Conservation (phyloP, 2,329 filamentous ascomycete species). For the Epichloe sylvatica region DNA sequence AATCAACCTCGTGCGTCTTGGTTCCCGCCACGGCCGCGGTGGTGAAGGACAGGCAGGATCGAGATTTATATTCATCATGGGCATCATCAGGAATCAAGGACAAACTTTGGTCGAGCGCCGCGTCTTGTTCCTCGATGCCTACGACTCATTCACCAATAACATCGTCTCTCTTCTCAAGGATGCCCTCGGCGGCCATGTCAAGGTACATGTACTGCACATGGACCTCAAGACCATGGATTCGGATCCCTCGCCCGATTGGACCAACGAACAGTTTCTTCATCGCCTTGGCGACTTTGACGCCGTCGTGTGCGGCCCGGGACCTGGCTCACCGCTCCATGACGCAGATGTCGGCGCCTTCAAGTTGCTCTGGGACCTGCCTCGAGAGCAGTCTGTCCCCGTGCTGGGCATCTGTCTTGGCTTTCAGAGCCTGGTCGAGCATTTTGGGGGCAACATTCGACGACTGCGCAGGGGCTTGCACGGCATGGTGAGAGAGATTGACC, state of each 20-base stretch:
- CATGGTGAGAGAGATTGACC: constrained; percentile 56
- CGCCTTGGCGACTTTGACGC: constrained; percentile 55
- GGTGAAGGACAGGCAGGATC: too few species aligned
- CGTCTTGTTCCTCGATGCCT: constrained; percentile 86
- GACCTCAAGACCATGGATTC: constrained; percentile 47
- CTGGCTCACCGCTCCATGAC: constrained; percentile 59
- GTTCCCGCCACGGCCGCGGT: not conserved
- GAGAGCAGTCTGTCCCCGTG: constrained; percentile 52
- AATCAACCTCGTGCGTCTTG: not conserved
- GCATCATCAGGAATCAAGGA: not conserved
- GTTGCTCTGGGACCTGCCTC: constrained; percentile 55
- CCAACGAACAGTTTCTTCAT: constrained; percentile 25
- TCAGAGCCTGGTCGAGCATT: constrained; percentile 60
- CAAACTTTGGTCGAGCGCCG: constrained; percentile 13
- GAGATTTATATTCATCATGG: not conserved
- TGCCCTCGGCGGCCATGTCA: constrained; percentile 52
- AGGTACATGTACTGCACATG: constrained; percentile 28
- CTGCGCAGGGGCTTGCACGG: constrained; percentile 68
- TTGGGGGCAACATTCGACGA: constrained; percentile 51
- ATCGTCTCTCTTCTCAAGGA: constrained; percentile 71
- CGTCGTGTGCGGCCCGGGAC: constrained; percentile 80
- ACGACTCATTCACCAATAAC: constrained; percentile 95
- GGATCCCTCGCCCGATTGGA: constrained; percentile 35
- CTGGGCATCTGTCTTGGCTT: constrained; percentile 85
- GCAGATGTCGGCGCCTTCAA: constrained; percentile 74